A percentile compares a stretch with the other conserved stretches of the same genome.
These are phyloP conservation scores for Fusarium denticulatum DNA, from an alignment of 2,329 filamentous ascomycete genomes.

Conservation along the genomic window DNA sequence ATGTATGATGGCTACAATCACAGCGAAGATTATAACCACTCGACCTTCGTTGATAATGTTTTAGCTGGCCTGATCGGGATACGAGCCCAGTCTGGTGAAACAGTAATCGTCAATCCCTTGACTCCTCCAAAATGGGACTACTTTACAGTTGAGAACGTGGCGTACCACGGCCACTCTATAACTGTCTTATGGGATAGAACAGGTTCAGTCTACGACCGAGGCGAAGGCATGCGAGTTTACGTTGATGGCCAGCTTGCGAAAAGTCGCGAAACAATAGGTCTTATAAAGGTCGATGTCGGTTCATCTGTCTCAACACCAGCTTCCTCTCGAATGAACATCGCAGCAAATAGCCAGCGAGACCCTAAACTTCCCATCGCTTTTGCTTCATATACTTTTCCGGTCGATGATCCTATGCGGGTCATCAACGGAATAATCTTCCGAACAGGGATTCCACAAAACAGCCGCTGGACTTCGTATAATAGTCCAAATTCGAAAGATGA, in stretches of 20 bases:
- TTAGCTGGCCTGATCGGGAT: not conserved
- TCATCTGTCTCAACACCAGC: too few relatives aligned
- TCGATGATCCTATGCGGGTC: not conserved
- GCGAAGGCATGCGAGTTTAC: not conserved
- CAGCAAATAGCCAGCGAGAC: not conserved
- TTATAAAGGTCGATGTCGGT: not conserved
- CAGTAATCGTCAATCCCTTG: not conserved
- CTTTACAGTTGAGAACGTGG: not conserved
- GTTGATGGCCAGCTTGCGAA: not conserved
- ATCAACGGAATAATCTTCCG: not conserved
- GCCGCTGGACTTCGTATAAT: not conserved
- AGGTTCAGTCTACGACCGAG: not conserved
- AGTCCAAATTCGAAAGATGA: not conserved
- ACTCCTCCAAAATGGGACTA: not conserved
- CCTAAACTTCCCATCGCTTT: not conserved
- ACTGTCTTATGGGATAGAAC: not conserved
- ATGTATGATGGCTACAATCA: not conserved
- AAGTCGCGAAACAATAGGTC: not conserved
- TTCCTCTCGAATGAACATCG: not conserved
- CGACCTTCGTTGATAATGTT: not conserved
- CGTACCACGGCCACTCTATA: not conserved
- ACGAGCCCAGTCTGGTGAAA: not conserved
- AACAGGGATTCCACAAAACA: not conserved
- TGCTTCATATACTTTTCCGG: not conserved
- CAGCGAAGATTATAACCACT: constrained; percentile 2